A percentile compares a stretch with the other conserved stretches of the same genome.
Conservation (phyloP, 495 filamentous ascomycete genomes). For the Amorphotheca resinae region DNA sequence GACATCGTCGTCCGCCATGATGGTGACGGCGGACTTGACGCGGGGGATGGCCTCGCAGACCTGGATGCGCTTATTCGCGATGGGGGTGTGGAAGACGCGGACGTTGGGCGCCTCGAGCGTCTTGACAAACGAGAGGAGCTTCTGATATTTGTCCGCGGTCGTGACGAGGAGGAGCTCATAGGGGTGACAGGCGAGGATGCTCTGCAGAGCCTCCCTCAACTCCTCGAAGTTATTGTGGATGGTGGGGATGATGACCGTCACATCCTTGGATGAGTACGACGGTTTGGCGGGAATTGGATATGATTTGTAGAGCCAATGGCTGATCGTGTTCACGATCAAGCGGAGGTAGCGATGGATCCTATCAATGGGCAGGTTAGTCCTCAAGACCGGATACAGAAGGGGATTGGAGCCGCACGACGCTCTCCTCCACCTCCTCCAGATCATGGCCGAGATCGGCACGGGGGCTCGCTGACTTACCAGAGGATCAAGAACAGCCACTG, state of each 20-base stretch:
- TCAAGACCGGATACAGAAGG: too few species aligned
- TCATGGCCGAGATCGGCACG: too few species aligned
- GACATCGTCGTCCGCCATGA: constrained; percentile 84
- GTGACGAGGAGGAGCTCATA: constrained; percentile 43
- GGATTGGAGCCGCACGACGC: too few species aligned
- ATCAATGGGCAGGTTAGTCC: too few species aligned
- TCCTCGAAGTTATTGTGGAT: constrained; percentile 46
- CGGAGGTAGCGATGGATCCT: constrained; percentile 43
- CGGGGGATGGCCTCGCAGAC: constrained; percentile 70
- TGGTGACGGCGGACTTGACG: constrained; percentile 58
- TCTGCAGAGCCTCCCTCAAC: constrained; percentile 36
- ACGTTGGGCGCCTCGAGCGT: constrained; percentile 49
- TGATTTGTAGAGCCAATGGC: constrained; percentile 53
- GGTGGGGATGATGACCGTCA: constrained; percentile 62
- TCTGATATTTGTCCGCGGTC: constrained; percentile 36
- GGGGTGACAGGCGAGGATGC: constrained; percentile 40
- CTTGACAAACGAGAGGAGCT: constrained; percentile 31
- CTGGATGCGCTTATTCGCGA: constrained; percentile 74
- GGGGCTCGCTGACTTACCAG: not conserved
- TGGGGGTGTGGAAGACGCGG: constrained; percentile 37
- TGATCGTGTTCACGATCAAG: constrained; percentile 50
- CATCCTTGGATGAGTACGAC: constrained; percentile 52
- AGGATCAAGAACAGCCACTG: not conserved
- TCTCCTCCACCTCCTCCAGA: too few species aligned
- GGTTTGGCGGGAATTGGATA: constrained; percentile 49